These are phyloP conservation scores for Pelargonium cotyledonis DNA, from an alignment of 441 rosid species.

Conservation along the genomic window DNA sequence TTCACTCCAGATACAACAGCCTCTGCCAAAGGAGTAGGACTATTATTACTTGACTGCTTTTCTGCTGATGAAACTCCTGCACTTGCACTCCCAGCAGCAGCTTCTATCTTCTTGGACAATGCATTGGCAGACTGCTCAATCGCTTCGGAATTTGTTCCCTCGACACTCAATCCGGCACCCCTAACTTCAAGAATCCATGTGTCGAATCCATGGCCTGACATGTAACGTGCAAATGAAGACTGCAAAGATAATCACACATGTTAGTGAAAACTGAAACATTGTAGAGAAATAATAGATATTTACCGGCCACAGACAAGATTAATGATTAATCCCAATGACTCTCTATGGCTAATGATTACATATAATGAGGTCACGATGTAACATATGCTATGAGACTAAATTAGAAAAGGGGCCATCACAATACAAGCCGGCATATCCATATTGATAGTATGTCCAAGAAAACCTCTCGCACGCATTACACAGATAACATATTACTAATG, in stretches of 20 bases:
- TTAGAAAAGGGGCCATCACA: too few relatives aligned
- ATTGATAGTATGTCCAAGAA: too few relatives aligned
- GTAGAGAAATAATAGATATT: conserved; percentile 3
- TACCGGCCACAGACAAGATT: neutral
- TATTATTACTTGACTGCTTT: conserved; percentile 1
- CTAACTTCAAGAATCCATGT: conserved; percentile 97
- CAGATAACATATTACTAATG: too few relatives aligned
- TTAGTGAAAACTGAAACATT: neutral
- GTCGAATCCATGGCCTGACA: conserved; percentile 87
- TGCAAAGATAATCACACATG: conserved; percentile 23
- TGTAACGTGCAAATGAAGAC: conserved; percentile 85
- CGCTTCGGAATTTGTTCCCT: conserved; percentile 46
- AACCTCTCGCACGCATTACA: too few relatives aligned
- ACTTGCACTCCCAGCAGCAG: conserved; percentile 36
- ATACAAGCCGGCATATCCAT: too few relatives aligned
- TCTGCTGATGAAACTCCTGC: conserved; percentile 29
- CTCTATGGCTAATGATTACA: neutral
- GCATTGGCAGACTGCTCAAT: conserved; percentile 42
- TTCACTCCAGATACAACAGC: too few relatives aligned
- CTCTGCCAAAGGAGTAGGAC: too few relatives aligned
- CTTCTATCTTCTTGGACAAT: conserved; percentile 53
- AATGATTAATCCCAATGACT: neutral
- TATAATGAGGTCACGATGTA: too few relatives aligned
- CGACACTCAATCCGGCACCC: conserved; percentile 84
- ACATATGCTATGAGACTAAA: too few relatives aligned